These are phyloP conservation scores for Rhizopogon vesiculosus DNA, from an alignment of 768 basidiomycete species.

Conservation along the genomic window DNA sequence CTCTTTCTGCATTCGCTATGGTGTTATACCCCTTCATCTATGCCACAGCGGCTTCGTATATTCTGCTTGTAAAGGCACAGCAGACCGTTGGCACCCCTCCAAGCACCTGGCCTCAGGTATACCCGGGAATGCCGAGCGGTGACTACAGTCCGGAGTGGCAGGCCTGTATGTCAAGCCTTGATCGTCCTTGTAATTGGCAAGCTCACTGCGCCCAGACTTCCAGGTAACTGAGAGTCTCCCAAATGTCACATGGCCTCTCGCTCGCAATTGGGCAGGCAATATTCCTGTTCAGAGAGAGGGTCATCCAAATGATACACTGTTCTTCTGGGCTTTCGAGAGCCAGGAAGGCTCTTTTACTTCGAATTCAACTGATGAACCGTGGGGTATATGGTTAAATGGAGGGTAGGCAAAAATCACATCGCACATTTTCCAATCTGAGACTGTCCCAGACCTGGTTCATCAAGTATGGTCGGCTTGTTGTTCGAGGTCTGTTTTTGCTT, in stretches of 20 bases:
- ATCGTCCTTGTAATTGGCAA: not conserved
- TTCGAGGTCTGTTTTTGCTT: constrained; percentile 46
- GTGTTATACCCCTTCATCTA: constrained; percentile 9
- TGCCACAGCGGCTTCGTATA: not conserved
- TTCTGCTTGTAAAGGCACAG: constrained; percentile 18
- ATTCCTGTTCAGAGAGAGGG: constrained; percentile 52
- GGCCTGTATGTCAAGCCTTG: constrained; percentile 38
- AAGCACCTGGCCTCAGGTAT: constrained; percentile 34
- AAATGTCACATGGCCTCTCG: constrained; percentile 51
- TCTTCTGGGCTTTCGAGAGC: constrained; percentile 63
- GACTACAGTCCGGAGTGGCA: constrained; percentile 59
- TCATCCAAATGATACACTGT: constrained; percentile 63
- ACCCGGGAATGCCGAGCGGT: constrained; percentile 38
- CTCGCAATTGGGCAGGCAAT: constrained; percentile 60
- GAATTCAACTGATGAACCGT: constrained; percentile 42
- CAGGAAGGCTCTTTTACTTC: constrained; percentile 50
- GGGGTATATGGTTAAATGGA: constrained; percentile 75
- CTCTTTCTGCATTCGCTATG: constrained; percentile 14
- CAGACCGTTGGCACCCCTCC: constrained; percentile 15
- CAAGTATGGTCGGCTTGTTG: constrained; percentile 60
- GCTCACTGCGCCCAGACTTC: constrained; percentile 40
- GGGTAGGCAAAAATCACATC: constrained; percentile 36
- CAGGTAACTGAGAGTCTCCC: constrained; percentile 52
- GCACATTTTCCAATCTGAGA: not conserved
- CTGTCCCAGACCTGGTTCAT: constrained; percentile 54